phyloP scores from a whole-genome alignment of 1,139 yeast genomes.

The Saccharomycopsis phalli region DNA sequence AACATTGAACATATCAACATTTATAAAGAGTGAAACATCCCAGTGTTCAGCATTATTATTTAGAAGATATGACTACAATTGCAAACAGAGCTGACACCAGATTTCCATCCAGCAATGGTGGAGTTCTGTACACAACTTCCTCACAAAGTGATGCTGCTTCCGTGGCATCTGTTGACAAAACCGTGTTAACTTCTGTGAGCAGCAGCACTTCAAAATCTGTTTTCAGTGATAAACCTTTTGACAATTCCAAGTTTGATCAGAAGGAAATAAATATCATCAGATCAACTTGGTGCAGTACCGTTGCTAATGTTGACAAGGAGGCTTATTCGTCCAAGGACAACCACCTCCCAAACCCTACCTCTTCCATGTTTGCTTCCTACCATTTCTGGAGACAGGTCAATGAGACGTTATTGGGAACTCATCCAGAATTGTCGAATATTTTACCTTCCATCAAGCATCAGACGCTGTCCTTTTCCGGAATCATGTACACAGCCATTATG shows the following conservation, averaged over 20 bases:
- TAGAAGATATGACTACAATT: background rate
- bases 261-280: slow-evolving; percentile 16
- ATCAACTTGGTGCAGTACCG: slow-evolving; percentile 14
- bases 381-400: slow-evolving; percentile 30
- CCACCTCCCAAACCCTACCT: slow-evolving; percentile 9
- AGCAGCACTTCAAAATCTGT: background rate
- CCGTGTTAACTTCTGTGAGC: slow-evolving; percentile 5
- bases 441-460: slow-evolving; percentile 32
- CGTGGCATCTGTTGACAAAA: slow-evolving; percentile 8
- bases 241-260: slow-evolving; percentile 1
- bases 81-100: slow-evolving; percentile 1
- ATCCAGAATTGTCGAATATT: slow-evolving; percentile 26
- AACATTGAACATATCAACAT: no score
- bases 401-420: slow-evolving; percentile 27
- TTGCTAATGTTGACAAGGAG: slow-evolving; percentile 10
- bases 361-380: slow-evolving; percentile 28
- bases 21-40: no score
- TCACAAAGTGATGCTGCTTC: slow-evolving; percentile 4
- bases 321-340: background rate
- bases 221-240: background rate
- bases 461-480: slow-evolving; percentile 19
- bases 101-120: background rate
- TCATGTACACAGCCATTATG: slow-evolving; percentile 29
- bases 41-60: no score
- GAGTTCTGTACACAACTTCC: slow-evolving; percentile 5